Conservation (phyloP, 306 rosid species). For the Vigna mungo region DNA sequence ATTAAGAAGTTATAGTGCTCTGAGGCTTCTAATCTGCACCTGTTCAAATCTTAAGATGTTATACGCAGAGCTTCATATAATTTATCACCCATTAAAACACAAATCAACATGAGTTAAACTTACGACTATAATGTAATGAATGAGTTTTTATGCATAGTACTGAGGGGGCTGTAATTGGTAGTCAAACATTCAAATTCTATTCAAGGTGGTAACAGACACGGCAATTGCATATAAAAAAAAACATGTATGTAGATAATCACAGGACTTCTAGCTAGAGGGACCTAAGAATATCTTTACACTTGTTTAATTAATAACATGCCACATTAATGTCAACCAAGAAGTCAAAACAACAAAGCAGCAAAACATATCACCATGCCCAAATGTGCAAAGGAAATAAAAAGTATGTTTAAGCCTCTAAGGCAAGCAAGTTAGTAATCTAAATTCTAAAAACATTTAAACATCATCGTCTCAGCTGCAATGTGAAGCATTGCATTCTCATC, state of each 20-base stretch:
- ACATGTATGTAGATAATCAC: neutral
- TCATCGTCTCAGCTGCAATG: too few species aligned
- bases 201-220: neutral
- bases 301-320: neutral
- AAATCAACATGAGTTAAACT: conserved; percentile 21
- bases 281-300: neutral
- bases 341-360: too few species aligned
- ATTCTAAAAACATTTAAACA: too few species aligned
- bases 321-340: too few species aligned
- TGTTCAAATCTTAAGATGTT: neutral
- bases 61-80: conserved; percentile 14
- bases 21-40: conserved; percentile 46
- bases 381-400: too few species aligned
- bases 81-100: conserved; percentile 14
- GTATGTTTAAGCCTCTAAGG: too few species aligned
- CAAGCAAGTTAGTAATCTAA: too few species aligned
- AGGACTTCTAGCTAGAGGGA: neutral
- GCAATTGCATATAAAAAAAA: neutral
- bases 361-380: too few species aligned
- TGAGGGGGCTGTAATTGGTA: neutral
- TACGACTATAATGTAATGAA: conserved; percentile 4
- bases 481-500: too few species aligned
- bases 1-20: conserved; percentile 11
- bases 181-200: conserved; percentile 11
- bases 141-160: conserved; percentile 11